Percentiles rank a stretch among this genome's conserved stretches.
phyloP scores from a whole-genome alignment of 306 rosid species.

The Sicyos edulis region DNA sequence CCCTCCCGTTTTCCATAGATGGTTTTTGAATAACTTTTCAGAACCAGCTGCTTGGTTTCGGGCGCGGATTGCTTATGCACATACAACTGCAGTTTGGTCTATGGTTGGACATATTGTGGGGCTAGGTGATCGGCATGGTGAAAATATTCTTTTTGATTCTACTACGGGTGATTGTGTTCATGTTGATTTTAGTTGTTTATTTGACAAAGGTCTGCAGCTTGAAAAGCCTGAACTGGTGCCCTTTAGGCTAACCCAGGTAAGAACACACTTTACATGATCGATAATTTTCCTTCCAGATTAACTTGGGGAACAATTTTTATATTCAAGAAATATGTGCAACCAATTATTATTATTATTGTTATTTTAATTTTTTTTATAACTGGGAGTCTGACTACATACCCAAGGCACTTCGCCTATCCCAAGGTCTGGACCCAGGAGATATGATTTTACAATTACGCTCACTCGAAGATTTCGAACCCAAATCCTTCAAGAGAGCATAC shows the following conservation, averaged over 20 bases:
- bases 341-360: neutral
- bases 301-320: neutral
- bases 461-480: too few relatives aligned
- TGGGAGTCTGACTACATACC: too few relatives aligned
- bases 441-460: too few relatives aligned
- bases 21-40: constrained; percentile 90
- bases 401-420: too few relatives aligned
- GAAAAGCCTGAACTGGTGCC: constrained; percentile 99
- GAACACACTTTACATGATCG: constrained; percentile 23
- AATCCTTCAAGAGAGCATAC: too few relatives aligned
- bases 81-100: constrained; percentile 98
- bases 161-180: constrained; percentile 94
- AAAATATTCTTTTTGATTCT: constrained; percentile 93
- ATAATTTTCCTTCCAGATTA: neutral
- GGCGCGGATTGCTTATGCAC: constrained; percentile 90
- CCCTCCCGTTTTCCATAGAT: constrained; percentile 85
- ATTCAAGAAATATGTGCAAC: neutral
- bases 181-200: constrained; percentile 96
- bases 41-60: constrained; percentile 99
- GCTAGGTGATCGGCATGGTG: constrained; percentile 93
- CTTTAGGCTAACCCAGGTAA: constrained; percentile 91
- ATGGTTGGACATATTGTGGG: constrained; percentile 99
- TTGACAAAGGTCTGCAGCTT: constrained; percentile 92
- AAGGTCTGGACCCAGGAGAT: too few relatives aligned
- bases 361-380: too few relatives aligned